Base-by-base conservation (phyloP, 2,329 filamentous ascomycete genomes). In the Sporothrix brunneoviolacea region DNA sequence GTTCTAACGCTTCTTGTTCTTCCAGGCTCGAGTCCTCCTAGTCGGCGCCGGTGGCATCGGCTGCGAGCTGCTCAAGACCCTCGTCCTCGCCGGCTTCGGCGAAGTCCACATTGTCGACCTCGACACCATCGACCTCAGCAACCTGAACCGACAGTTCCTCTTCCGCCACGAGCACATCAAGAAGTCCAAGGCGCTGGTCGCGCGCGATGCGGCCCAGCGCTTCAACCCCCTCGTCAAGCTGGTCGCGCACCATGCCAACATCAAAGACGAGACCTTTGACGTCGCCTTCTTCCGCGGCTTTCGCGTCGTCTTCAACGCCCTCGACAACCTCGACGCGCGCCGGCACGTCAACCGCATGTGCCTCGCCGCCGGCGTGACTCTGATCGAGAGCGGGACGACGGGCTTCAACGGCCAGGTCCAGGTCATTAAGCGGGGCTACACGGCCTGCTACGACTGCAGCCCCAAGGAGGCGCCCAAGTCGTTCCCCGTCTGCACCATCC, bases 301-400 rank as follows among this genome's bases (percentile, higher is more conserved):
- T 65, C 76, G 77, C 43, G 71, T 97, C 22, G 91, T 96, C 8
- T 97, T 98, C 75, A 98, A 98, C 68, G 93, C 93, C 46, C 77
- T 98, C 35, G 93, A 98, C 68, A 98, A 98, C 60, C 74, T 98
- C 24, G 91, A 96, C 51, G 93, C 93, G 19, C 78, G 93, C 58
- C 82, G 91, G 46, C 91, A 97, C 73, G 93, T 97, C 57, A 98
- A 98, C 67, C 87, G 84, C 66, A 97, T 98, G 93, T 97, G 93
- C 61, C 70, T 98, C 58, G 88, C 91, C 1, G 91, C 93, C 10
- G 79, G 93, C 61, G 82, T 97, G 22, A 90, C 93, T 10, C 70
- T 98, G 57, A 86, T 98, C 49, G 93, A 98, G 71, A 97, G 91
- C 64, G 93, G 93, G 36, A 98, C 93, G 0, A 97, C 93, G 0